Base-by-base conservation (phyloP, 805 yeast species). In the Cephaloascus albidus region DNA sequence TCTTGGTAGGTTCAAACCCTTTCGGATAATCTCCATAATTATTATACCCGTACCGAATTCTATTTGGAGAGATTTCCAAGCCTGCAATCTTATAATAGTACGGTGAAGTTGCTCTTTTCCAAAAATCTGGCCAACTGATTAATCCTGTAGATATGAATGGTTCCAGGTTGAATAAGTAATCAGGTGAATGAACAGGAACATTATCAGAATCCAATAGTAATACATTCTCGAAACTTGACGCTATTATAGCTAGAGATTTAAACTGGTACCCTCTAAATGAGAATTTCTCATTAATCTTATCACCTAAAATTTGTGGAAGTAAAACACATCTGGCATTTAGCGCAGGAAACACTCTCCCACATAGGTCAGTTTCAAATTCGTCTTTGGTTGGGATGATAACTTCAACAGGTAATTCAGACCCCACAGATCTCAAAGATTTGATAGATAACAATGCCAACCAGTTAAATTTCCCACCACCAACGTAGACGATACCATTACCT, bases 51-150 rank as follows among this genome's bases (percentile, higher is more conserved):
- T 50, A 58, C 34, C 68, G 50, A 6, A 58, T 57, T 26, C 70
- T 14, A 8, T 31, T 15, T 16, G 6, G 6, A 6, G 36, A 33
- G 4, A 33, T 16, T 12, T 16, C 16, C 36, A 61, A 48, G 2
- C 60, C 65, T 1, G 70, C 70, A 33, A 66, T 64, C 17, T 52
- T 43, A 43, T 60, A 66, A 43, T 60, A 66, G 38, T 51, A 50
- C 2, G 71, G 70, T 2, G 68, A 59, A 1, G 72, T 65, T 12
- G 71, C 64, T 31, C 72, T 52, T 40, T 57, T 57, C 72, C 72
- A 66, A 42, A 62, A 66, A 43, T 66, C 72, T 3, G 72, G 72
- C 72, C 72, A 66, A 3, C 62, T 68, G 36, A 66, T 60, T 30
- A 66, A 48, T 3, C 72, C 71, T 15, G 53, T 43, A 3, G 59